These are phyloP conservation scores for Acidomyces sp. DNA, from an alignment of 495 filamentous ascomycete genomes.

Conservation along the genomic window DNA sequence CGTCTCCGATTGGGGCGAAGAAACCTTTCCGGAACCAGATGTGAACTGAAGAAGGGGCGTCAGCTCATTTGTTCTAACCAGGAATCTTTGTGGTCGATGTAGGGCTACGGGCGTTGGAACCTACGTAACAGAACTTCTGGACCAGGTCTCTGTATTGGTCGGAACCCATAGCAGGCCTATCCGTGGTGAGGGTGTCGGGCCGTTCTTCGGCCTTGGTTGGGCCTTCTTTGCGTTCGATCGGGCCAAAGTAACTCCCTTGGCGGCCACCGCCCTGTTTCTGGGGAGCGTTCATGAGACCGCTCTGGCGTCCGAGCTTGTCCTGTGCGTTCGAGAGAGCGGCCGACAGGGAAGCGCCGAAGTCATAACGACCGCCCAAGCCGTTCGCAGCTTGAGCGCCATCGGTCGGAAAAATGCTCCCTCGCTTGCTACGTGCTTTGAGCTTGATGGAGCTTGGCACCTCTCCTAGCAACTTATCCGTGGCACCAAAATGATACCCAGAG, in stretches of 20 bases:
- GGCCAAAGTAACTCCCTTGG: constrained; percentile 24
- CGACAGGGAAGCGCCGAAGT: constrained; percentile 77
- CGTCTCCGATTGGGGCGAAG: constrained; percentile 10
- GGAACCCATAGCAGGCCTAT: constrained; percentile 62
- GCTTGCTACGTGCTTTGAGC: constrained; percentile 28
- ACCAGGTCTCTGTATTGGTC: constrained; percentile 85
- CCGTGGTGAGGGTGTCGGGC: constrained; percentile 38
- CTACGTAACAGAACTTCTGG: constrained; percentile 97
- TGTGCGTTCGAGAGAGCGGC: constrained; percentile 66
- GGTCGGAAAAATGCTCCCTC: constrained; percentile 26
- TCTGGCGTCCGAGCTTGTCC: constrained; percentile 35
- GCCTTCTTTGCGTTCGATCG: constrained; percentile 13
- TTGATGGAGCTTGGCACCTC: constrained; percentile 34
- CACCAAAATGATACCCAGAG: constrained; percentile 35
- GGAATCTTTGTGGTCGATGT: constrained; percentile 11
- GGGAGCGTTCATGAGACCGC: constrained; percentile 25
- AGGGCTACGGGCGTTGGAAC: constrained; percentile 35
- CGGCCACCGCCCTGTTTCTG: constrained; percentile 4
- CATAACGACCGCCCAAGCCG: constrained; percentile 84
- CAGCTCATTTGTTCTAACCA: constrained; percentile 22
- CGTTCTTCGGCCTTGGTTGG: constrained; percentile 20
- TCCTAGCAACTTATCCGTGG: constrained; percentile 42
- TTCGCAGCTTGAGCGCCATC: constrained; percentile 33
- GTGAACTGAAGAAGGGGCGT: constrained; percentile 25
- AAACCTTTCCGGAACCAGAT: constrained; percentile 24